These are phyloP conservation scores for Penicillium turbatum DNA, from an alignment of 495 filamentous ascomycete species.

Conservation along the genomic window DNA sequence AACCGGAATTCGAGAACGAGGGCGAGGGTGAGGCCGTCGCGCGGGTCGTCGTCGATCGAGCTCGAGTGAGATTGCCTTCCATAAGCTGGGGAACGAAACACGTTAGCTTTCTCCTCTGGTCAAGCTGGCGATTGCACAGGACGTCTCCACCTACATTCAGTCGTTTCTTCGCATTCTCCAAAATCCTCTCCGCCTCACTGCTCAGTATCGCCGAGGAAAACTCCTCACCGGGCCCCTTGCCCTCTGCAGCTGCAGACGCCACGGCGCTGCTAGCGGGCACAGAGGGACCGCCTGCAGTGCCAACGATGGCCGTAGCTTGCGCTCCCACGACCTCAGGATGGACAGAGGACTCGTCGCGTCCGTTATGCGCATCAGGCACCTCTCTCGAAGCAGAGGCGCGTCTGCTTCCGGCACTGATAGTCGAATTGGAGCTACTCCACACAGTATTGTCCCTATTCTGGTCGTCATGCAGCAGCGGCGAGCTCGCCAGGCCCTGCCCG, in stretches of 20 bases:
- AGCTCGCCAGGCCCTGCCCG: conserved; percentile 11
- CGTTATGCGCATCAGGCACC: conserved; percentile 16
- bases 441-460: conserved; percentile 19
- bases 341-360: conserved; percentile 10
- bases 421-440: conserved; percentile 40
- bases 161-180: conserved; percentile 85
- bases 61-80: conserved; percentile 82
- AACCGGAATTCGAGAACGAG: conserved; percentile 22
- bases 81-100: conserved; percentile 58
- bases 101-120: conserved; percentile 11
- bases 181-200: conserved; percentile 77
- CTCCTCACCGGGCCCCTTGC: conserved; percentile 40
- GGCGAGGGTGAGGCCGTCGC: conserved; percentile 54
- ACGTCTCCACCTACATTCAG: conserved; percentile 61
- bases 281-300: background rate
- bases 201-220: conserved; percentile 72
- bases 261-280: conserved; percentile 13
- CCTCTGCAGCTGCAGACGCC: conserved; percentile 25
- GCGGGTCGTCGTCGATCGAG: conserved; percentile 68
- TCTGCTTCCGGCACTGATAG: conserved; percentile 36
- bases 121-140: background rate
- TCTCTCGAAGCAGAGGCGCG: conserved; percentile 16
- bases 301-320: background rate
- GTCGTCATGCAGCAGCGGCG: conserved; percentile 6
- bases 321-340: conserved; percentile 7